Conservation (phyloP, 2,329 filamentous ascomycete genomes). For the Mycosphaerella arachidis region DNA sequence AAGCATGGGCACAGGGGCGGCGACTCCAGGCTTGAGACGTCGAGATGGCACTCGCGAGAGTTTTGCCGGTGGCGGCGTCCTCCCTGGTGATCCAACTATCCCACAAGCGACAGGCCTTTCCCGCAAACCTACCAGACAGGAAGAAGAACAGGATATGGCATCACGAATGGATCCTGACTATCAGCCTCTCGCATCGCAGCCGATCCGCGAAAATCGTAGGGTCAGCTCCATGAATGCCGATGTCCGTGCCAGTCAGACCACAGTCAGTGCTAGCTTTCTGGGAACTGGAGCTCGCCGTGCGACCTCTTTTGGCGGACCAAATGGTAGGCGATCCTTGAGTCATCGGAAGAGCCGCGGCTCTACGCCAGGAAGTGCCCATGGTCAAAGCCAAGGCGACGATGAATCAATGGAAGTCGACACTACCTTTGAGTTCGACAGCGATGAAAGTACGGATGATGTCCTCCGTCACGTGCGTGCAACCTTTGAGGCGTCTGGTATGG, state of each 20-base stretch:
- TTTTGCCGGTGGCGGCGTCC: constrained; percentile 54
- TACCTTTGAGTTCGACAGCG: constrained; percentile 24
- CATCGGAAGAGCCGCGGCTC: constrained; percentile 51
- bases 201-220: constrained; percentile 61
- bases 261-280: constrained; percentile 43
- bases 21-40: constrained; percentile 63
- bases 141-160: constrained; percentile 45
- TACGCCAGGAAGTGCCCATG: constrained; percentile 46
- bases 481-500: constrained; percentile 28
- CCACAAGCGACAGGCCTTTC: constrained; percentile 19
- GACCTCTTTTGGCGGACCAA: constrained; percentile 67
- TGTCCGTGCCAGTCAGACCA: constrained; percentile 38
- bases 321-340: constrained; percentile 59
- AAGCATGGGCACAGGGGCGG: constrained; percentile 64
- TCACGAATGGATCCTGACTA: constrained; percentile 49
- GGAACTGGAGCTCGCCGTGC: constrained; percentile 57
- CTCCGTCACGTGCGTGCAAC: constrained; percentile 29
- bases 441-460: constrained; percentile 27
- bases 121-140: constrained; percentile 28
- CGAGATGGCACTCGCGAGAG: constrained; percentile 70
- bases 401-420: constrained; percentile 33
- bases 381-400: constrained; percentile 31
- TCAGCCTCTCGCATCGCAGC: constrained; percentile 40
- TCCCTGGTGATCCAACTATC: constrained; percentile 17
- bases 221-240: constrained; percentile 79